Evolutionary conservation across 2,329 filamentous ascomycete genomes (phyloP).

Genomic region (Nothomitra cinnamomea): DNA sequence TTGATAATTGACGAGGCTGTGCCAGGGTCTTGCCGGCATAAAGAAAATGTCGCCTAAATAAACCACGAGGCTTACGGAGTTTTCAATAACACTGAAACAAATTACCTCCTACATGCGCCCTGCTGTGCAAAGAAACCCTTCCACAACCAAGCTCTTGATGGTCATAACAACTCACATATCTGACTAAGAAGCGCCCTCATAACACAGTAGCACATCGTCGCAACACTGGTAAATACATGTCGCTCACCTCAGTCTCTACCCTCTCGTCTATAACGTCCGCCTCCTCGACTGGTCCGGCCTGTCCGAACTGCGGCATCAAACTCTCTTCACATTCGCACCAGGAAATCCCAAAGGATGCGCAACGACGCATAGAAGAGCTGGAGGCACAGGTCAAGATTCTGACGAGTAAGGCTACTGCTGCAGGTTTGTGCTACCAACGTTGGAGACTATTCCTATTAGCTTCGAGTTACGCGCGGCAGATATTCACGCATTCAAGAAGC

Average conservation of each 20-base stretch:
- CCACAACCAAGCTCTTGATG: no score
- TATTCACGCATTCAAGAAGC: background rate
- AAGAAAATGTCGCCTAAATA: no score
- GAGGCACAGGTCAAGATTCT: slow-evolving; percentile 10
- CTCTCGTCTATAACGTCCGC: background rate
- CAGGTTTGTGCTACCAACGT: slow-evolving; percentile 4
- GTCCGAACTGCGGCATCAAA: background rate
- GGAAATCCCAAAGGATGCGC: background rate
- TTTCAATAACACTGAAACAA: no score
- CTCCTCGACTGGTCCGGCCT: background rate
- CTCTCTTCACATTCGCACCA: slow-evolving; percentile 11
- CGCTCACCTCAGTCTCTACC: background rate
- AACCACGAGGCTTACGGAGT: no score
- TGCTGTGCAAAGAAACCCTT: no score
- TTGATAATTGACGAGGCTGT: no score
- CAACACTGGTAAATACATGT: background rate
- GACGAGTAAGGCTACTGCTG: slow-evolving; percentile 10
- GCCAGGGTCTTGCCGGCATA: no score
- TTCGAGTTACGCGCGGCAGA: slow-evolving; percentile 1
- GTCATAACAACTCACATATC: no score
- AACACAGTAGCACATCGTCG: no score
- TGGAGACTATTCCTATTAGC: slow-evolving; percentile 1
- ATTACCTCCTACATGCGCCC: no score
- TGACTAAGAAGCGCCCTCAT: no score
- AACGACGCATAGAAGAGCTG: slow-evolving; percentile 9